Evolutionary conservation across 1,284 basidiomycete genomes (phyloP).

Genomic region (Pyrrhoderma lamaoense): DNA sequence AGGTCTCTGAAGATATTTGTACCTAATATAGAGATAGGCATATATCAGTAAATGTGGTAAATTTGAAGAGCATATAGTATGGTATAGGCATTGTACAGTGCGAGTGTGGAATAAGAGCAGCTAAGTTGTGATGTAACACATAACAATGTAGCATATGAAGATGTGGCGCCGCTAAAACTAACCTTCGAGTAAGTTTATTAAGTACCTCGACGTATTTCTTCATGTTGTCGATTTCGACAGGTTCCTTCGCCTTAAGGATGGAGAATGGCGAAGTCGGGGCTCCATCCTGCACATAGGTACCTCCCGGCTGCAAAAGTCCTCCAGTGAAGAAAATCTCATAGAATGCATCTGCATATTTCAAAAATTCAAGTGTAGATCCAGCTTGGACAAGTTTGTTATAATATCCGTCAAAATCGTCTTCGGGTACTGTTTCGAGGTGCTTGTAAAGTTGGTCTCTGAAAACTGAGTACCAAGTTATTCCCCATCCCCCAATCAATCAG

Average conservation of each 20-base stretch:
- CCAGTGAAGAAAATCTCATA: slow-evolving; percentile 94
- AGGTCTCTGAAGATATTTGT: slow-evolving; percentile 97
- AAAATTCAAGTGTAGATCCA: slow-evolving; percentile 84
- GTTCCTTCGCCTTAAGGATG: slow-evolving; percentile 73
- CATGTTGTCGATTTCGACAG: slow-evolving; percentile 73
- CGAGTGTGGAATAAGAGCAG: too few relatives aligned
- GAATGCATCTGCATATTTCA: slow-evolving; percentile 93
- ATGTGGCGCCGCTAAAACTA: slow-evolving; percentile 21
- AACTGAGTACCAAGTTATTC: too few relatives aligned
- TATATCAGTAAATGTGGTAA: background rate
- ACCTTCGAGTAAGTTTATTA: slow-evolving; percentile 94
- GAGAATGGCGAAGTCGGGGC: slow-evolving; percentile 78
- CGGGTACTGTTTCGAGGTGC: slow-evolving; percentile 81
- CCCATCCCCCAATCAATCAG: too few relatives aligned
- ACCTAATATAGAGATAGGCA: too few relatives aligned
- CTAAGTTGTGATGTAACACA: too few relatives aligned
- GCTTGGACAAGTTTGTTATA: slow-evolving; percentile 85
- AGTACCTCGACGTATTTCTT: slow-evolving; percentile 91
- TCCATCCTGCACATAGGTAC: slow-evolving; percentile 83
- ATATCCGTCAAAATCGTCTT: slow-evolving; percentile 77
- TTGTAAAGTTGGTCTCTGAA: slow-evolving; percentile 95
- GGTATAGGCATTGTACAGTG: slow-evolving; percentile 14
- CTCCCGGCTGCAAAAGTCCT: slow-evolving; percentile 92
- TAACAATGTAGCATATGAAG: background rate
- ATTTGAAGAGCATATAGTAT: slow-evolving; percentile 8